Base-by-base conservation (phyloP, 2,329 filamentous ascomycete species). In the Penicillium expansum region DNA sequence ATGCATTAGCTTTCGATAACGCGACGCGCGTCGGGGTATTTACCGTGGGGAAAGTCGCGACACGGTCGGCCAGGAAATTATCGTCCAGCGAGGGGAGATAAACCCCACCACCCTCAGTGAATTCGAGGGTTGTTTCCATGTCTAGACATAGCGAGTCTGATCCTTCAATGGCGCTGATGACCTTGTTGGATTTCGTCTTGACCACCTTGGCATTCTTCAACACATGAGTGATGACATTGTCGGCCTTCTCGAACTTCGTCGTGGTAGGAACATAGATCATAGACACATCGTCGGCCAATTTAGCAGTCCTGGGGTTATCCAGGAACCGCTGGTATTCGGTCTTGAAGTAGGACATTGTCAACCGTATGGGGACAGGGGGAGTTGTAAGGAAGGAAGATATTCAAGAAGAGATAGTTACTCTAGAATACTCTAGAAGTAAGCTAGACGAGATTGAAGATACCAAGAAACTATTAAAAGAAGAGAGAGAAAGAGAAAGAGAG, bases 221-320 rank as follows among this genome's bases (percentile, higher is more conserved):
- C 61, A 97, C 77, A 76, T 97, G 92, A 78, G 91, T 92, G 76
- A 93, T 80, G 73, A 99, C 91, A 45, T 90, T 85, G 50, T 86
- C 82, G 45, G 88, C 76, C 65, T 90, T 86, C 60, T 82, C 80
- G 71, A 95, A 80, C 62, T 85, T 85, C 33, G 87, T 91, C 13
- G 92, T 88, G 8, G 93, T 96, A 55, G 92, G 91, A 74, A 97
- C 88, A 80, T 97, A 99, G 80, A 93, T 86, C 65, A 92, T 78
- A 43, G 88, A 84, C 57, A 88, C 87, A 73, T 87, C 82, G 52
- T 82, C 77, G 35, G 86, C 81, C 68, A 93, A 79, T 55, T 83
- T 77, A 55, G 84, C 83, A 54, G 85, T 77, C 74, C 78, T 86
- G 61, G 88, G 88, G 61, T 84, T 80, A 69, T 83, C 81, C 55